Evolutionary conservation across 2,329 filamentous ascomycete genomes (phyloP), one percentile per base, ranked within the genome.

Genomic region (Arachnomyces sp.): DNA sequence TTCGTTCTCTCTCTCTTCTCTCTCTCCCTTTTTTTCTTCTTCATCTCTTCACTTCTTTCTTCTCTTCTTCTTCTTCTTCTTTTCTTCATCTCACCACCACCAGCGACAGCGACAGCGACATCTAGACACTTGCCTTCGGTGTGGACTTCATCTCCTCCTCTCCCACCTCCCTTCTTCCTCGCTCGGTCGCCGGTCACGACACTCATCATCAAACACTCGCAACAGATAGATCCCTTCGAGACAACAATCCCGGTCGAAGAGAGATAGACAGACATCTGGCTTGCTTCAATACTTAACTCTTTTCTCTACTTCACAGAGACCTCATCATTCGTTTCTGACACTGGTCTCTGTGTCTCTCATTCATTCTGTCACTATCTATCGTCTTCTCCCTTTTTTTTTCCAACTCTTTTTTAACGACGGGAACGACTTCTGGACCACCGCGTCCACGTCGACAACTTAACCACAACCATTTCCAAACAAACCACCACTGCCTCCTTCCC

Each of bases 401-500:
- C 36, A 14, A 29, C 16, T 13, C 7, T 14, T 38, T 9, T 25
- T 25, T 25, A 25, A 25, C 21, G 21, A 25, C 21, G 21, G 21
- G 21, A 25, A 25, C 21, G 21, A 25, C 21, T 30, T 7, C 31
- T 16, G 12, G 21, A n/a, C 13, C 14, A 14, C 21, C 11, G 7
- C 18, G 6, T 15, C 13, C 3, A 15, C 28, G 3, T 17, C 14
- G 12, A 29, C 14, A 15, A 29, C 36, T 12, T 29, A 12, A 12
- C 16, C 17, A 3, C n/a, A 31, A n/a, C 5, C 16, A 28, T 5
- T 8, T 36, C 21, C 14, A 15, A 29, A 8, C 21, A 8, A 12
- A 12, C 16, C 17, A 3, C n/a, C 9, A n/a, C 5, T 9, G 14
- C 4, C 7, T 47, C 58, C 44, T 44, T 52, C 54, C 63, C 53